These are phyloP conservation scores for Penicillium sp. DNA, from an alignment of 2,329 filamentous ascomycete species.

Conservation along the genomic window DNA sequence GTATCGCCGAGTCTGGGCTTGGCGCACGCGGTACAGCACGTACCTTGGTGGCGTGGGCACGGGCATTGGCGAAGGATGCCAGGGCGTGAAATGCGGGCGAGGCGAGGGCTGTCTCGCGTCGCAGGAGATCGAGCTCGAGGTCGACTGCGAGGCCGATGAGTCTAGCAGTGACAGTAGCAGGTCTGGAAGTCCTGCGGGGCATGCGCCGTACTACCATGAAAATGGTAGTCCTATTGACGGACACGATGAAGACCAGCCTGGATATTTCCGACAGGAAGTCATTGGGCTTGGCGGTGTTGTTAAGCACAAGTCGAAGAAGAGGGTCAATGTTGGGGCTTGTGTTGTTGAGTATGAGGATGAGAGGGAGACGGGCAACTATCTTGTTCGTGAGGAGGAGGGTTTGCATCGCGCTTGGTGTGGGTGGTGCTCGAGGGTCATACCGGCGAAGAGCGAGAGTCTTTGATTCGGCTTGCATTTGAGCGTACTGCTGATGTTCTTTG, in stretches of 20 bases:
- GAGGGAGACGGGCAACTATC: slow-evolving; percentile 62
- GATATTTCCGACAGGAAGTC: slow-evolving; percentile 84
- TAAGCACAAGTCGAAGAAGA: slow-evolving; percentile 83
- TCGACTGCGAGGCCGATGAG: slow-evolving; percentile 81
- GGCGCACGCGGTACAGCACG: slow-evolving; percentile 78
- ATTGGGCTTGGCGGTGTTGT: slow-evolving; percentile 86
- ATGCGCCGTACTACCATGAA: slow-evolving; percentile 28
- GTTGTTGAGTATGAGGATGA: slow-evolving; percentile 87
- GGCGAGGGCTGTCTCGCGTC: slow-evolving; percentile 74
- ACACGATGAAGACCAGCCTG: slow-evolving; percentile 53
- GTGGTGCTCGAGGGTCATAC: slow-evolving; percentile 81
- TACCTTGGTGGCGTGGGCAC: slow-evolving; percentile 80
- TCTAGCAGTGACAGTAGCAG: slow-evolving; percentile 23
- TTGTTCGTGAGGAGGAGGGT: slow-evolving; percentile 71
- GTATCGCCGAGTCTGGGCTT: slow-evolving; percentile 75
- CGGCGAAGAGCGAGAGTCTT: slow-evolving; percentile 31
- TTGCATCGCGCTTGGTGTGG: slow-evolving; percentile 80
- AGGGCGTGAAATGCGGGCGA: slow-evolving; percentile 86
- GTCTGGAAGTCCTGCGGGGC: slow-evolving; percentile 14
- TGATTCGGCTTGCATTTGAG: not conserved
- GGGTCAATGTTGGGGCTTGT: slow-evolving; percentile 77
- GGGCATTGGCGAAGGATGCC: slow-evolving; percentile 83
- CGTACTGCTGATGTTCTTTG: not conserved
- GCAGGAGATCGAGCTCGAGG: slow-evolving; percentile 76
- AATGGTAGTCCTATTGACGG: slow-evolving; percentile 18